Conservation (phyloP, 257 asterid genomes). For the Petunia axillaris region DNA sequence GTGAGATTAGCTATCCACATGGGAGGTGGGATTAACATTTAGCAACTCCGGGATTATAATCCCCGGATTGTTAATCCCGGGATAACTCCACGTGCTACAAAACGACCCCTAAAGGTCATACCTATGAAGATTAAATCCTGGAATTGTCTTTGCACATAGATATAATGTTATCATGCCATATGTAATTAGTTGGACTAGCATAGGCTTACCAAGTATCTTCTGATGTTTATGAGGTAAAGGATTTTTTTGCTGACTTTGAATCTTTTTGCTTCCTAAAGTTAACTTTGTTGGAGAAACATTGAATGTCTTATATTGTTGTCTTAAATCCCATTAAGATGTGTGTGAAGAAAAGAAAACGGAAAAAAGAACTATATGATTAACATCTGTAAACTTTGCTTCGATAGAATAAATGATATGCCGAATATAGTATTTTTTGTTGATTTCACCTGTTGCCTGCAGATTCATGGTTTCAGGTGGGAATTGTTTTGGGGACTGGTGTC, state of each 20-base stretch:
- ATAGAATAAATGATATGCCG: slow-evolving; percentile 9
- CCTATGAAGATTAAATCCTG: too few species aligned
- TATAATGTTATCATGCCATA: neutral
- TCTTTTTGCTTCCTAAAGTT: too few species aligned
- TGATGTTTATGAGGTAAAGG: too few species aligned
- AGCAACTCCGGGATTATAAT: too few species aligned
- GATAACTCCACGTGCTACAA: too few species aligned
- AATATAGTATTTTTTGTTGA: neutral
- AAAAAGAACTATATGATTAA: neutral
- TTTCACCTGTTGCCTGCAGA: slow-evolving; percentile 49
- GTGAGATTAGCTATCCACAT: too few species aligned
- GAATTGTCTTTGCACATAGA: neutral
- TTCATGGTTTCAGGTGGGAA: slow-evolving; percentile 97
- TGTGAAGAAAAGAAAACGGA: neutral
- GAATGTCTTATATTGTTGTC: neutral
- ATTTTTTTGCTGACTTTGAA: too few species aligned
- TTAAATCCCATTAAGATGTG: neutral
- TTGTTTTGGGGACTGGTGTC: slow-evolving; percentile 89
- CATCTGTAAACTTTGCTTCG: neutral
- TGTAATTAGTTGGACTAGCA: neutral
- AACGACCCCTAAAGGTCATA: too few species aligned
- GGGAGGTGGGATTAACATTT: too few species aligned
- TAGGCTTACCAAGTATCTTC: neutral
- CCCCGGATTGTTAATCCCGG: too few species aligned
- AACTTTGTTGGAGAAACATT: neutral